Conservation (phyloP, 352 stramenopile genomes). For the Pilasporangium apinafurcum region DNA sequence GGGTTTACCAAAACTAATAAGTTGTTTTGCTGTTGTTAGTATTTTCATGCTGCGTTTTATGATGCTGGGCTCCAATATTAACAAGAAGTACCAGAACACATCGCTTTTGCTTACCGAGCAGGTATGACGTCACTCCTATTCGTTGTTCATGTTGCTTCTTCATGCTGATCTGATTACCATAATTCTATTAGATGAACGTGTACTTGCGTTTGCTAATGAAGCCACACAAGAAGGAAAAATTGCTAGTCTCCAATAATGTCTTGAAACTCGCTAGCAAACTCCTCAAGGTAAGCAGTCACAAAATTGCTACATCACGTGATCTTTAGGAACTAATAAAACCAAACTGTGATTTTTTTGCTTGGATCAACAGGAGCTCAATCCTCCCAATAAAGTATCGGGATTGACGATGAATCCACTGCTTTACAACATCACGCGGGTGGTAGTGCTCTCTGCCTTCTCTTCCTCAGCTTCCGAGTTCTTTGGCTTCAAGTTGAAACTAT, state of each 20-base stretch:
- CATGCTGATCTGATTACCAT: constrained; percentile 2
- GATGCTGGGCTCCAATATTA: constrained; percentile 88
- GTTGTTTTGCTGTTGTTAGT: constrained; percentile 19
- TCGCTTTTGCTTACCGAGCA: constrained; percentile 87
- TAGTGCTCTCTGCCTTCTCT: constrained; percentile 87
- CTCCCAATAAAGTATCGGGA: constrained; percentile 87
- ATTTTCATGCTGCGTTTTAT: constrained; percentile 90
- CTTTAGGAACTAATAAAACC: too few relatives aligned
- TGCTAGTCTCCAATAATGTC: constrained; percentile 88
- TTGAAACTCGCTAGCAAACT: constrained; percentile 89
- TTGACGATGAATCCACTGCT: constrained; percentile 88
- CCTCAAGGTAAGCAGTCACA: constrained; percentile 65
- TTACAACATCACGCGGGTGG: constrained; percentile 86
- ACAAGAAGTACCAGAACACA: constrained; percentile 91
- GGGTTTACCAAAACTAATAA: not conserved
- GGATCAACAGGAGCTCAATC: constrained; percentile 70
- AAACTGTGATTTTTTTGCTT: constrained; percentile 4
- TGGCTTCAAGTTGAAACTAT: constrained; percentile 89
- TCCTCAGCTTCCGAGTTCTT: constrained; percentile 88
- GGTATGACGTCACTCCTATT: constrained; percentile 22
- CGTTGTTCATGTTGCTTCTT: constrained; percentile 1
- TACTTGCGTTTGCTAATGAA: constrained; percentile 80
- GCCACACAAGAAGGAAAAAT: constrained; percentile 85
- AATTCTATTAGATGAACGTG: constrained; percentile 67
- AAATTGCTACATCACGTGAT: too few relatives aligned